Percentiles rank a stretch among this genome's conserved stretches.
Evolutionary conservation across 768 basidiomycete genomes (phyloP).

Genomic region (Multifurca ochricompacta): DNA sequence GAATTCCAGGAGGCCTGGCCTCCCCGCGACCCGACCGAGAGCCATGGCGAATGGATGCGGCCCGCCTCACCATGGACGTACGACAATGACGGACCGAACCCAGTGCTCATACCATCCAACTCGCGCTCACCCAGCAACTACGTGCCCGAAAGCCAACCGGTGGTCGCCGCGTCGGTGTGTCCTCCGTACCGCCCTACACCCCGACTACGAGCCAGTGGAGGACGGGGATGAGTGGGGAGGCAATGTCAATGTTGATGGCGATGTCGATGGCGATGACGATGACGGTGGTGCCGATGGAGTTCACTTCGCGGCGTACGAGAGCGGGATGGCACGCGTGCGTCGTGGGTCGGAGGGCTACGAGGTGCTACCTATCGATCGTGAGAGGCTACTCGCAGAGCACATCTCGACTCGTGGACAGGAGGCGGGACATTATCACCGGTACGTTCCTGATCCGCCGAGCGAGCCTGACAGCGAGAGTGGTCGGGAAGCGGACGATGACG

Average conservation of each 20-base stretch:
- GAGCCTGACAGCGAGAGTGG: conserved; percentile 22
- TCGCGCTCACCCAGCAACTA: conserved; percentile 24
- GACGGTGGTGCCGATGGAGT: conserved; percentile 24
- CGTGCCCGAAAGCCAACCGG: conserved; percentile 26
- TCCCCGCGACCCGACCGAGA: conserved; percentile 53
- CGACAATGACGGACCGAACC: conserved; percentile 69
- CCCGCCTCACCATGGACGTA: conserved; percentile 80
- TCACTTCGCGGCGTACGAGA: conserved; percentile 17
- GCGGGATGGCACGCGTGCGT: conserved; percentile 33
- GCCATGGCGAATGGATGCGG: conserved; percentile 36
- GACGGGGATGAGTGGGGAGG: conserved; percentile 12
- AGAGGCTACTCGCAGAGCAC: conserved; percentile 55
- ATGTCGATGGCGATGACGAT: conserved; percentile 25
- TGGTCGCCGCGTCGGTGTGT: conserved; percentile 23
- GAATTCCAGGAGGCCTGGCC: conserved; percentile 46
- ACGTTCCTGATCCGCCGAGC: conserved; percentile 50
- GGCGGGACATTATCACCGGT: conserved; percentile 56
- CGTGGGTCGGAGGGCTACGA: conserved; percentile 82
- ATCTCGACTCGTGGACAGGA: conserved; percentile 46
- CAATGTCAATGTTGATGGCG: conserved; percentile 24
- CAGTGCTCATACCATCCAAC: conserved; percentile 53
- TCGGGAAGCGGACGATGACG: too few species aligned
- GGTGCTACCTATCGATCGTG: conserved; percentile 51
- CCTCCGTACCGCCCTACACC: conserved; percentile 70
- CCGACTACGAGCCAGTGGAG: conserved; percentile 44